These are phyloP conservation scores for Vigna reflexopilosa DNA, from an alignment of 306 rosid genomes.

Conservation along the genomic window DNA sequence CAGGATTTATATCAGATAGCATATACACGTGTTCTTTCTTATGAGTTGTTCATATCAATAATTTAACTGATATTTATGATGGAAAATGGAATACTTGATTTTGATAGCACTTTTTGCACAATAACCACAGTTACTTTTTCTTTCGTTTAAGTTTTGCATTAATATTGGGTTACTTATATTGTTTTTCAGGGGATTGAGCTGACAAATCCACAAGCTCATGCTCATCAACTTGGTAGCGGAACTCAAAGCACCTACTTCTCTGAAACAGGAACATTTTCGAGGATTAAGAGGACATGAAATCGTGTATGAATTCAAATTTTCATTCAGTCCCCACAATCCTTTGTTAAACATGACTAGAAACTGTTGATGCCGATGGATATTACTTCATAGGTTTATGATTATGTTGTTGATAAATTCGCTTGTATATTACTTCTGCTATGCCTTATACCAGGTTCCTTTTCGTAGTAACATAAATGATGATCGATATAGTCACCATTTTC, in stretches of 20 bases:
- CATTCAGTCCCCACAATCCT: slow-evolving; percentile 16
- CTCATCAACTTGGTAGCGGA: slow-evolving; percentile 94
- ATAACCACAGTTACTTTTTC: background rate
- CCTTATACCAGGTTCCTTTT: slow-evolving; percentile 8
- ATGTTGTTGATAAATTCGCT: slow-evolving; percentile 7
- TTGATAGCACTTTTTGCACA: slow-evolving; percentile 1
- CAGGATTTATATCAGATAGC: background rate
- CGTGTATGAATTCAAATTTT: slow-evolving; percentile 13
- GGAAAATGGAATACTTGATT: slow-evolving; percentile 32
- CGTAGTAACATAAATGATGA: background rate
- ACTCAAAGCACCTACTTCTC: slow-evolving; percentile 96
- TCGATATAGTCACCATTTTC: background rate
- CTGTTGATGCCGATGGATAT: slow-evolving; percentile 25
- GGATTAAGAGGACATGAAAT: slow-evolving; percentile 78
- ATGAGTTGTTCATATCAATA: background rate
- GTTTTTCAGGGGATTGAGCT: slow-evolving; percentile 87
- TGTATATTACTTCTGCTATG: slow-evolving; percentile 27
- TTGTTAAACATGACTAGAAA: background rate
- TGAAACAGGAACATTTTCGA: slow-evolving; percentile 94
- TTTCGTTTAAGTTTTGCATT: slow-evolving; percentile 9
- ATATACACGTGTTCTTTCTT: background rate
- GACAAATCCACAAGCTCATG: slow-evolving; percentile 93
- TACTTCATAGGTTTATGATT: slow-evolving; percentile 17
- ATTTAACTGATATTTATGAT: slow-evolving; percentile 13
- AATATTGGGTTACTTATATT: slow-evolving; percentile 2